These are phyloP conservation scores for Scheffersomyces parashehatae DNA, from an alignment of 1,139 yeast species.

Conservation along the genomic window DNA sequence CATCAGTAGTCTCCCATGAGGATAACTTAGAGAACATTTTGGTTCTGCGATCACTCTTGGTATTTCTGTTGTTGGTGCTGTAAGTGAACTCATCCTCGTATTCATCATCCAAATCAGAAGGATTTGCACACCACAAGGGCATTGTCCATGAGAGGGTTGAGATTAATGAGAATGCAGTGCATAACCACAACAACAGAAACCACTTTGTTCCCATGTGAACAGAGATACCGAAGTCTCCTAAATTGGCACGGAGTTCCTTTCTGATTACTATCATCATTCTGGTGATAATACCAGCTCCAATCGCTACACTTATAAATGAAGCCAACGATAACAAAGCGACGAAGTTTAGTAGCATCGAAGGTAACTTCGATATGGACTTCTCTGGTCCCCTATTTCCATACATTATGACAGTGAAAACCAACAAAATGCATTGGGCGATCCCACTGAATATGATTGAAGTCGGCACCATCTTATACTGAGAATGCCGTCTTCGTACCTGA, in stretches of 20 bases:
- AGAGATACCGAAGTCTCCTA: conserved; percentile 48
- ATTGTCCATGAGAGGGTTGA: conserved; percentile 39
- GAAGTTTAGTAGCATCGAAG: conserved; percentile 30
- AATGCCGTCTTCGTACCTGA: conserved; percentile 17
- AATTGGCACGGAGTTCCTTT: conserved; percentile 27
- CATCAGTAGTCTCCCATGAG: background rate
- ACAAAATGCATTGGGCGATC: conserved; percentile 24
- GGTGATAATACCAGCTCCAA: conserved; percentile 30
- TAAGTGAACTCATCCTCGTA: conserved; percentile 12
- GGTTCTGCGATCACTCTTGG: background rate
- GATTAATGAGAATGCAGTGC: conserved; percentile 20
- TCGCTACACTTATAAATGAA: conserved; percentile 28
- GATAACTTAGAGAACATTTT: background rate
- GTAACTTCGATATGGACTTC: conserved; percentile 29
- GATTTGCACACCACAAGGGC: conserved; percentile 49
- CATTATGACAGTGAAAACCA: conserved; percentile 31
- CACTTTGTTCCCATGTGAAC: conserved; percentile 42
- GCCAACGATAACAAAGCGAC: conserved; percentile 35
- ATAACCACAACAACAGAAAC: conserved; percentile 44
- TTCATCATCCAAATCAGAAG: conserved; percentile 26
- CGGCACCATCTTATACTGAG: conserved; percentile 21
- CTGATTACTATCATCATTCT: conserved; percentile 23
- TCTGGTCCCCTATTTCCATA: conserved; percentile 35
- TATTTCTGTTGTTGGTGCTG: background rate
- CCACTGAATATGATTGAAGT: conserved; percentile 26